phyloP scores from a whole-genome alignment of 495 filamentous ascomycete species.

The Lasiosphaeris hirsuta region DNA sequence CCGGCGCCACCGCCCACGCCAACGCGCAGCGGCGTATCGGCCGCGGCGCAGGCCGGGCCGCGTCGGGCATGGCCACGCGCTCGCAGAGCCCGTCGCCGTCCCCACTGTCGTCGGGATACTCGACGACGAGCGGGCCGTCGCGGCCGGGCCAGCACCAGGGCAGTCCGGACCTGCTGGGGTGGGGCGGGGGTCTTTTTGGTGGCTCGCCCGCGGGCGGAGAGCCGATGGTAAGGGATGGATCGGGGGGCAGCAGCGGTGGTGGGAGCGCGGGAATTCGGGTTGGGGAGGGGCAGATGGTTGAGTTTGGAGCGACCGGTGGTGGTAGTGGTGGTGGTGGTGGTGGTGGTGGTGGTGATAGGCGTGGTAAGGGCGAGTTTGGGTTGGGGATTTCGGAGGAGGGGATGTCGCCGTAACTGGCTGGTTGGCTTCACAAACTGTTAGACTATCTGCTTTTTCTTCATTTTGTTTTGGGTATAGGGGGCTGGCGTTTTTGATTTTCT shows the following conservation, averaged over 20 bases:
- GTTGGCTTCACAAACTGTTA: too few species aligned
- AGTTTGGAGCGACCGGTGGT: conserved; percentile 25
- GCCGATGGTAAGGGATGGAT: conserved; percentile 27
- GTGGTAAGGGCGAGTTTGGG: conserved; percentile 1
- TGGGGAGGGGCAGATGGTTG: conserved; percentile 27
- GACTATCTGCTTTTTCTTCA: too few species aligned
- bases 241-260: conserved; percentile 15
- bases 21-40: neutral
- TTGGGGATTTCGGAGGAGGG: neutral
- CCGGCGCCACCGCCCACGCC: neutral
- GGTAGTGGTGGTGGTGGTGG: neutral
- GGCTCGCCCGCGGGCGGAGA: conserved; percentile 14
- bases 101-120: too few species aligned
- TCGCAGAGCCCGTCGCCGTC: neutral
- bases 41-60: neutral
- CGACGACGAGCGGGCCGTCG: too few species aligned
- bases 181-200: too few species aligned
- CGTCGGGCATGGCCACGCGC: neutral
- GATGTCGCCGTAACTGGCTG: too few species aligned
- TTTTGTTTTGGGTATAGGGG: too few species aligned
- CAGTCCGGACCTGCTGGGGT: too few species aligned
- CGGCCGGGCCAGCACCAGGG: too few species aligned
- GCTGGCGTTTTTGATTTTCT: too few species aligned
- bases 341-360: neutral
- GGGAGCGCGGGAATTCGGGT: conserved; percentile 24